Evolutionary conservation across 2,329 filamentous ascomycete genomes (phyloP), one percentile per base, ranked within the genome.

Genomic region (Aspergillus texensis): DNA sequence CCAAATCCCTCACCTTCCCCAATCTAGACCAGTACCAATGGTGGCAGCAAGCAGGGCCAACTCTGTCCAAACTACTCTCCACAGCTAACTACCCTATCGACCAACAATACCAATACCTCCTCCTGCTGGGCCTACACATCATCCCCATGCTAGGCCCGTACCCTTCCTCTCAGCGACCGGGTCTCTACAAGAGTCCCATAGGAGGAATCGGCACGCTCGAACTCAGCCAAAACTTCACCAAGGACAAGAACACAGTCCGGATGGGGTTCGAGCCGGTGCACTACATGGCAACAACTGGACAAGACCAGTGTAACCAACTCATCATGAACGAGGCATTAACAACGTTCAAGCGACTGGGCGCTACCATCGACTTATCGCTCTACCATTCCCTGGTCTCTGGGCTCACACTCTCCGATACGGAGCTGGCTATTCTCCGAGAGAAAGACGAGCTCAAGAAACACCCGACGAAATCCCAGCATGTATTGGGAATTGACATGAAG

Each of bases 191-290:
- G n/a, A n/a, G 30, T 2, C 30, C 41, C 5, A 36, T 57, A 10
- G 54, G 54, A 12, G 54, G 54, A n/a, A 43, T 57, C 4, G 54
- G 54, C 19, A 39, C 54, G 14, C 54, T 57, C 24, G 54, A 57
- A n/a, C 14, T 57, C 19, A 41, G 36, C 36, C 54, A 57, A n/a
- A 57, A 57, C 41, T 57, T 57, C 36, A 57, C 34, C 54, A 43
- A 41, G n/a, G 34, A 43, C 14, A 11, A 12, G 16, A 57, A 30
- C 54, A 57, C 36, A 12, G 21, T 57, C 24, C 54, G 54, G 6
- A 57, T 57, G 36, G 54, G 54, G 6, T 43, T 57, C 24, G 54
- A 57, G n/a, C 54, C 54, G 12, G 28, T 57, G 12, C 36, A 57
- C 24, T 32, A 57, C 54, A 57, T 19, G 16, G 54, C 54, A 43